Conservation (phyloP, 106 monocot species). For the Chionographis japonica region DNA sequence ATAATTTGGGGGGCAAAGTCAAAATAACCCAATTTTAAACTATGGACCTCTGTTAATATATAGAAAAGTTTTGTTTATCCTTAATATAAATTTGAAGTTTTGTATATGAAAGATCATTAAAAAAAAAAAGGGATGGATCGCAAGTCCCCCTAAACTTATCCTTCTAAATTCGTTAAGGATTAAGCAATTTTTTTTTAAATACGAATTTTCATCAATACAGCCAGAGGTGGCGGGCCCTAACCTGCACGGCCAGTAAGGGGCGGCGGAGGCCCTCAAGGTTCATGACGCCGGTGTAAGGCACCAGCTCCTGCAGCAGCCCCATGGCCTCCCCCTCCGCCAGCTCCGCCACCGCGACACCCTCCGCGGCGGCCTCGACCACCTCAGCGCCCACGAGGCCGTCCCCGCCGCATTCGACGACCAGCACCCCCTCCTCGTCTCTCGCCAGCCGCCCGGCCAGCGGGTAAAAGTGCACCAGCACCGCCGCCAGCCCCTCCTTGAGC, state of each 20-base stretch:
- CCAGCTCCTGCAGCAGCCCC: conserved; percentile 59
- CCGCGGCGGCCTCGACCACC: conserved; percentile 58
- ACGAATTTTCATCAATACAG: too few species aligned
- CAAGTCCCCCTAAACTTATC: too few species aligned
- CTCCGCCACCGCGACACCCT: conserved; percentile 45
- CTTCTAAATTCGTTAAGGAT: too few species aligned
- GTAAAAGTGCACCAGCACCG: conserved; percentile 56
- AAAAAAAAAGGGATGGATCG: too few species aligned
- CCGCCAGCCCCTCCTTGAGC: conserved; percentile 51
- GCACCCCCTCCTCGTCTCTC: conserved; percentile 61
- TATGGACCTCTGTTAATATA: too few species aligned
- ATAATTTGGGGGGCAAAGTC: too few species aligned
- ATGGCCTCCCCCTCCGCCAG: conserved; percentile 44
- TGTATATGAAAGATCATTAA: too few species aligned
- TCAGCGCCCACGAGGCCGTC: conserved; percentile 56
- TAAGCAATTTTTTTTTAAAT: too few species aligned
- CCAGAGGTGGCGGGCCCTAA: background rate
- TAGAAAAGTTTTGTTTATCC: too few species aligned
- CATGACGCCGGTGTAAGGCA: conserved; percentile 89
- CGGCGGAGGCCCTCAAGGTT: conserved; percentile 81
- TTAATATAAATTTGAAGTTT: too few species aligned
- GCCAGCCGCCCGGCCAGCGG: conserved; percentile 67
- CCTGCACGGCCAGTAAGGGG: conserved; percentile 92
- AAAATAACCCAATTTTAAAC: too few species aligned
- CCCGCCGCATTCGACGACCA: conserved; percentile 50